Base-by-base conservation (phyloP, 2,329 filamentous ascomycete species). In the Whalleya microplaca region DNA sequence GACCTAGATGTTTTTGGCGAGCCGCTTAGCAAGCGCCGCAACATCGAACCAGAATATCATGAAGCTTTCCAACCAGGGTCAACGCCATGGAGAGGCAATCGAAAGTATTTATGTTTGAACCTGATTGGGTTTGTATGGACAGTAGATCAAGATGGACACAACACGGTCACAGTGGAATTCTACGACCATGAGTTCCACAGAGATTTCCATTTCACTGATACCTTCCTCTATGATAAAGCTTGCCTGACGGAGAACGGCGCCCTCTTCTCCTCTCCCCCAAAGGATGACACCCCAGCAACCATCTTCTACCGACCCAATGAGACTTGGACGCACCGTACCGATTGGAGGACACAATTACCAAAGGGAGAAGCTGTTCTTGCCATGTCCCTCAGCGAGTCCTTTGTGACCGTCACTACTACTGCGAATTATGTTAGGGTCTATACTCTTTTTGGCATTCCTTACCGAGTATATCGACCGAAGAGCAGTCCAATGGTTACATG, bases 251-350 rank as follows among this genome's bases (percentile, higher is more conserved):
- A 96, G 55, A 87, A 91, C 53, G 94, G 95, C 16, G 83, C 92
- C 0, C 81, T 96, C 0, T 97, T 97, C 70, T 90, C 92, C 1
- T 94, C 90, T 58, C 90, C 88, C 20, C 86, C 91, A 1, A 81
- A 80, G 8, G 82, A 85, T 29, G 84, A 87, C 55, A 66, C 73
- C 9, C 87, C 90, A 2, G 91, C 94, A 3, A 88, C 87, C 29
- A 85, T 99, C n/a, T 97, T 96, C 75, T 99, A 98, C 74, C 86
- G 95, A 6, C 95, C 96, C 0, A 95, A 99, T 70, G 94, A 99
- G 76, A 96, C 91, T 1, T 99, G 95, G 95, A 97, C 93, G 2
- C 84, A 91, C 48, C 84, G 95, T 49, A 85, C 86, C 19, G 95
- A 99, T 74, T 98, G 94, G 92, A 87, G 91, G 48, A 96, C 90